A percentile compares a stretch with the other conserved stretches of the same genome.
Evolutionary conservation across 495 filamentous ascomycete genomes (phyloP).

Genomic region (Daldinia concentrica): DNA sequence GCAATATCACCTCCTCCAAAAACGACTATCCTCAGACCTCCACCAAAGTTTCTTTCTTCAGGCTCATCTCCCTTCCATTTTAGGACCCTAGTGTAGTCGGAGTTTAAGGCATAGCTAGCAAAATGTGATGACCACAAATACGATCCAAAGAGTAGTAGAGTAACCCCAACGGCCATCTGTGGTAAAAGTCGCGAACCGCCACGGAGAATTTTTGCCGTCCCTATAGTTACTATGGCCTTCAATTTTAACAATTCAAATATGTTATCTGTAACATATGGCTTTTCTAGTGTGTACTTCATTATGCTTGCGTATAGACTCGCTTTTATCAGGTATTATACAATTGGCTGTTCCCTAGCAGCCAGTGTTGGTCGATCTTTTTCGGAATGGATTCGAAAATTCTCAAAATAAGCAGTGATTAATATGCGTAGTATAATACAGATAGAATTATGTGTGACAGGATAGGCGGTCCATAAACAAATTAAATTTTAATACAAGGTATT

Average conservation of each 20-base stretch:
- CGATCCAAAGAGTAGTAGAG: slow-evolving; percentile 34
- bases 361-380: neutral
- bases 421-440: too few relatives aligned
- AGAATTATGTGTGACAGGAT: neutral
- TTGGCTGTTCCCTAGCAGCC: neutral
- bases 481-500: neutral
- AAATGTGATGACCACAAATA: slow-evolving; percentile 33
- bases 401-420: neutral
- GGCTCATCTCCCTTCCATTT: slow-evolving; percentile 34
- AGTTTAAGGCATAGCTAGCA: slow-evolving; percentile 14
- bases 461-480: neutral
- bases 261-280: slow-evolving; percentile 7
- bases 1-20: slow-evolving; percentile 49
- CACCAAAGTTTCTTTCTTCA: slow-evolving; percentile 1
- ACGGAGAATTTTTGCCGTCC: slow-evolving; percentile 37
- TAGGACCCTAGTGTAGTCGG: slow-evolving; percentile 9
- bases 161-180: slow-evolving; percentile 33
- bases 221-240: slow-evolving; percentile 11
- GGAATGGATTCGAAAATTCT: too few relatives aligned
- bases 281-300: slow-evolving; percentile 15
- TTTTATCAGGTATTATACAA: neutral
- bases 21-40: slow-evolving; percentile 45
- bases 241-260: slow-evolving; percentile 17
- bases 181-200: slow-evolving; percentile 39
- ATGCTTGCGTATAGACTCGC: neutral